A percentile compares a stretch with the other conserved stretches of the same genome.
These are phyloP conservation scores for Candida takata DNA, from an alignment of 805 yeast species.

Conservation along the genomic window DNA sequence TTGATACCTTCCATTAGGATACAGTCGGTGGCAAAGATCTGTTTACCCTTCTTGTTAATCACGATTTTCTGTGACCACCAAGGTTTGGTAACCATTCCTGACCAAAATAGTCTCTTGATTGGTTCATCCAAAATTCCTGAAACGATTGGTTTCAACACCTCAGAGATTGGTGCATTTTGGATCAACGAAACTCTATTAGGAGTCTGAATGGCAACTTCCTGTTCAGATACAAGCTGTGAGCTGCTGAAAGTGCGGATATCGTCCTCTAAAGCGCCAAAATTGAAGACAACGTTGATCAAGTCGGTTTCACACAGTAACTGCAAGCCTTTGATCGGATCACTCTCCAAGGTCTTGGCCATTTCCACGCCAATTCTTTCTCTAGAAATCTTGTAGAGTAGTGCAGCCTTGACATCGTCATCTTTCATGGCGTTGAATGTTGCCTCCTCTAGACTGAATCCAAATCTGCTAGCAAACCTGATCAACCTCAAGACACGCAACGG, in stretches of 20 bases:
- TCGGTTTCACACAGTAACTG: conserved; percentile 46
- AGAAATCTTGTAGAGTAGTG: conserved; percentile 69
- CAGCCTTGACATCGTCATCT: conserved; percentile 44
- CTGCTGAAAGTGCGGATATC: conserved; percentile 19
- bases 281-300: conserved; percentile 54
- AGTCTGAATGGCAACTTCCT: conserved; percentile 5
- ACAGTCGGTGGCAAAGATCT: conserved; percentile 35
- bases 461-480: conserved; percentile 79
- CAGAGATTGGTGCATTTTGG: not conserved
- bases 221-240: conserved; percentile 3
- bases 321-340: conserved; percentile 62
- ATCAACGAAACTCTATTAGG: conserved; percentile 18
- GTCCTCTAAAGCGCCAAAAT: conserved; percentile 22
- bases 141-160: not conserved
- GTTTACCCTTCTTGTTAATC: conserved; percentile 32
- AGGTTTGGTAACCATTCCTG: conserved; percentile 42
- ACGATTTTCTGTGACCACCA: conserved; percentile 35
- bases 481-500: conserved; percentile 85
- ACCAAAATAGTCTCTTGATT: conserved; percentile 26
- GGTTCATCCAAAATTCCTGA: conserved; percentile 2
- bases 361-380: conserved; percentile 89
- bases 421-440: conserved; percentile 59
- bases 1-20: conserved; percentile 67
- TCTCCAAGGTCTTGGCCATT: conserved; percentile 65
- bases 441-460: conserved; percentile 56